Evolutionary conservation across 73 alveolate species (phyloP).

Genomic region (Paramecium tetraurelia): DNA sequence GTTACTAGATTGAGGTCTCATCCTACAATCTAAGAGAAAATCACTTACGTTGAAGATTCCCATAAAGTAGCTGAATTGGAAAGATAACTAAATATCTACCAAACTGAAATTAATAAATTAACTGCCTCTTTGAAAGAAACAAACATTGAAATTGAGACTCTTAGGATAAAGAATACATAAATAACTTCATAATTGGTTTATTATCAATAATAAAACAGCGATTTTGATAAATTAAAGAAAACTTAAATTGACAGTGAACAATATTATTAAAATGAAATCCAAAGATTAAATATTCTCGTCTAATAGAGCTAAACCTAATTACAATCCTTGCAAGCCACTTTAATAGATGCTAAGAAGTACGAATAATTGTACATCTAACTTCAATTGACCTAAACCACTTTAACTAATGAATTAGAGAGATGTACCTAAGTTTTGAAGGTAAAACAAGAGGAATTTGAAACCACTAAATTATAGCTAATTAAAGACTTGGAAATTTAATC

Average conservation of each 20-base stretch:
- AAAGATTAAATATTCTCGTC: not conserved
- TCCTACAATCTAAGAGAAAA: constrained; percentile 33
- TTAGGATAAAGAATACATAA: not conserved
- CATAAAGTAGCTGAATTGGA: constrained; percentile 48
- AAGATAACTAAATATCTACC: not conserved
- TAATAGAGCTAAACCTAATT: constrained; percentile 3
- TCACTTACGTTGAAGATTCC: constrained; percentile 21
- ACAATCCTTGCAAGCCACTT: not conserved
- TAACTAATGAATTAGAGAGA: constrained; percentile 38
- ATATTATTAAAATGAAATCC: constrained; percentile 19
- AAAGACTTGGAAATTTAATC: not conserved
- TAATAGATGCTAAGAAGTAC: not conserved
- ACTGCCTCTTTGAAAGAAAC: not conserved
- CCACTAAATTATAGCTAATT: not conserved
- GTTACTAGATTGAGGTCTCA: not conserved
- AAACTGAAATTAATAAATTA: not conserved
- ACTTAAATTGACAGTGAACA: constrained; percentile 4
- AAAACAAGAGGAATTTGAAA: constrained; percentile 16
- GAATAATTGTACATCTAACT: not conserved
- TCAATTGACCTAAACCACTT: not conserved
- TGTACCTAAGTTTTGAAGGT: not conserved
- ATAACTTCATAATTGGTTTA: not conserved
- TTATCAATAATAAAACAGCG: not conserved
- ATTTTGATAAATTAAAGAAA: constrained; percentile 15
- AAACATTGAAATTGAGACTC: not conserved